Evolutionary conservation across 1,284 basidiomycete genomes (phyloP).

Genomic region (Cystodermella granulosa): DNA sequence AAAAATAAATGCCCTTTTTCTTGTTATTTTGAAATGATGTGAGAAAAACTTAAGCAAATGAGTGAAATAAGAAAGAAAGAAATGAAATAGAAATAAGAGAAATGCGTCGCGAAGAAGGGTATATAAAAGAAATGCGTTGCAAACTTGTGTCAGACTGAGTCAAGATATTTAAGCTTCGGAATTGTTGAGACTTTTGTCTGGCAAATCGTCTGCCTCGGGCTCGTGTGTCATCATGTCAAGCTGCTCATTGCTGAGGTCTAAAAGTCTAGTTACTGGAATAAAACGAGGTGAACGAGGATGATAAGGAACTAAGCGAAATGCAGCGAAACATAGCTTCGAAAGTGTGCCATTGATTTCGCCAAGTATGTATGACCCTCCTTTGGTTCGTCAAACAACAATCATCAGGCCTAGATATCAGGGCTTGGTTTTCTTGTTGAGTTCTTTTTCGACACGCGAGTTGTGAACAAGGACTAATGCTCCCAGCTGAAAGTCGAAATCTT

Average conservation of each 20-base stretch:
- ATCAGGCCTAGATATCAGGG: slow-evolving; percentile 35
- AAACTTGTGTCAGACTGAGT: too few species aligned
- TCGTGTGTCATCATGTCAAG: neutral
- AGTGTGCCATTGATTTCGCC: slow-evolving; percentile 32
- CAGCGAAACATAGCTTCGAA: slow-evolving; percentile 22
- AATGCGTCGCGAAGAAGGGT: too few species aligned
- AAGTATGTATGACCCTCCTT: slow-evolving; percentile 31
- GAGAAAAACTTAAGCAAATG: too few species aligned
- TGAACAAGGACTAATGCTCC: slow-evolving; percentile 36
- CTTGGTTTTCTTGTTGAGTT: slow-evolving; percentile 28
- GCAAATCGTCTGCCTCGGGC: neutral
- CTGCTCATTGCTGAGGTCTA: neutral
- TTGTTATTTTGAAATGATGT: too few species aligned
- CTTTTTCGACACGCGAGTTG: slow-evolving; percentile 34
- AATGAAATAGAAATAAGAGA: too few species aligned
- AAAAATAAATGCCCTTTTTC: too few species aligned
- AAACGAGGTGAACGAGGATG: slow-evolving; percentile 4
- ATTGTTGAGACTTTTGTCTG: too few species aligned
- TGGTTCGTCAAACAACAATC: slow-evolving; percentile 28
- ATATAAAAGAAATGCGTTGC: too few species aligned
- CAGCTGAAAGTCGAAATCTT: slow-evolving; percentile 29
- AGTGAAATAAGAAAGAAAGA: too few species aligned
- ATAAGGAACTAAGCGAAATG: slow-evolving; percentile 36
- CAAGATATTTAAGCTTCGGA: too few species aligned
- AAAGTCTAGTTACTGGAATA: neutral